Evolutionary conservation across 2,329 filamentous ascomycete genomes (phyloP).

Genomic region (Cladophialophora immunda): DNA sequence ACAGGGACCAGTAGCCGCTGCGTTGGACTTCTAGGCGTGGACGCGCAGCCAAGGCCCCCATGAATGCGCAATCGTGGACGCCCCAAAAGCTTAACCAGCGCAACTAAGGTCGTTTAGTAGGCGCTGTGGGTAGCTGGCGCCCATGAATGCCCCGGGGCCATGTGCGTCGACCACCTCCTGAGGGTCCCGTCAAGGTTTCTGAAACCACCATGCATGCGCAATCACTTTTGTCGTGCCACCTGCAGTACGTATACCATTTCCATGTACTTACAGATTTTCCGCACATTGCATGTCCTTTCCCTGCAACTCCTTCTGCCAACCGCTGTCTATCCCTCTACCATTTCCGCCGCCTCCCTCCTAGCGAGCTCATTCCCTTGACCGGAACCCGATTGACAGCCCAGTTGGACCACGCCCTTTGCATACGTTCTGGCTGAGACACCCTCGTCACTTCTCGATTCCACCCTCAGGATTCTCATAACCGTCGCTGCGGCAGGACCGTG

Average conservation of each 20-base stretch:
- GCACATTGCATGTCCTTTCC: background rate
- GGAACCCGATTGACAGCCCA: background rate
- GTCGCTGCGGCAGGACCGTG: slow-evolving; percentile 21
- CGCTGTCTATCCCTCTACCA: background rate
- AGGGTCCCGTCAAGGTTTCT: background rate
- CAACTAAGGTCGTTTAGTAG: background rate
- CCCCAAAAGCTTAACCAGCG: slow-evolving; percentile 18
- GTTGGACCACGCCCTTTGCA: background rate
- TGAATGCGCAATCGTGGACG: background rate
- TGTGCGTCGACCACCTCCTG: background rate
- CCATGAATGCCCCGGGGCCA: background rate
- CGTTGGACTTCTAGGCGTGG: background rate
- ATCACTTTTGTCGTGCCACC: slow-evolving; percentile 12
- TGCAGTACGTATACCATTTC: background rate
- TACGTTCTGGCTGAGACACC: background rate
- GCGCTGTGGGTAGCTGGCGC: background rate
- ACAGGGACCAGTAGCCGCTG: background rate
- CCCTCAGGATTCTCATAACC: background rate
- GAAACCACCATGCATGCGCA: slow-evolving; percentile 19
- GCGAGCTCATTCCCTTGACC: background rate
- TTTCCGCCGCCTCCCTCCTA: background rate
- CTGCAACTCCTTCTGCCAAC: background rate
- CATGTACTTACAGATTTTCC: too few relatives aligned
- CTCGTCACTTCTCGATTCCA: background rate
- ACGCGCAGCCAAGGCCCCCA: slow-evolving; percentile 11